Evolutionary conservation across 371 early-diverging fungal genomes (phyloP).

Genomic region (Mortierella sp.): DNA sequence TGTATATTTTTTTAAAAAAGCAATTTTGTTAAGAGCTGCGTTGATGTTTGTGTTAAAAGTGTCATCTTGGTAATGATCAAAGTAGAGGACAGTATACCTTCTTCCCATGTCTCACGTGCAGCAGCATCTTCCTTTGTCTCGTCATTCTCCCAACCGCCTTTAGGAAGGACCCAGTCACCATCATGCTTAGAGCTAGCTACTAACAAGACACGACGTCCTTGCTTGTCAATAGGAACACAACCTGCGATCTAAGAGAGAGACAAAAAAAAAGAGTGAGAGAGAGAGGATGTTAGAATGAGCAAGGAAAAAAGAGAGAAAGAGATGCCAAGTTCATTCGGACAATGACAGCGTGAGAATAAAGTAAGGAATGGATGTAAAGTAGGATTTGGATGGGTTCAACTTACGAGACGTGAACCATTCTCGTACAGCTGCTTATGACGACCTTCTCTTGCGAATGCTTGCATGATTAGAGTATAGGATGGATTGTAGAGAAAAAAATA

Average conservation of each 20-base stretch:
- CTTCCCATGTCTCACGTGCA: slow-evolving; percentile 73
- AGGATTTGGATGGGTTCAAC: slow-evolving; percentile 1
- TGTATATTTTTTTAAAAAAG: too few relatives aligned
- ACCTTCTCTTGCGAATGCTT: slow-evolving; percentile 41
- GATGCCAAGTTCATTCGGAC: not conserved
- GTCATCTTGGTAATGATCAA: not conserved
- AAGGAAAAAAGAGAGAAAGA: not conserved
- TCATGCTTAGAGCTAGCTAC: slow-evolving; percentile 68
- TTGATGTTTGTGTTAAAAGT: not conserved
- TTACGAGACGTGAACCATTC: slow-evolving; percentile 47
- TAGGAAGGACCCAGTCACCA: slow-evolving; percentile 73
- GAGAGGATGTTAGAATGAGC: too few relatives aligned
- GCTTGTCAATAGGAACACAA: slow-evolving; percentile 67
- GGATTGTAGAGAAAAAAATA: not conserved
- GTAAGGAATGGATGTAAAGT: not conserved
- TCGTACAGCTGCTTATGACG: slow-evolving; percentile 50
- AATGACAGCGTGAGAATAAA: not conserved
- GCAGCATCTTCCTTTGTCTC: slow-evolving; percentile 72
- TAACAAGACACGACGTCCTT: slow-evolving; percentile 64
- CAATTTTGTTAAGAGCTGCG: too few relatives aligned
- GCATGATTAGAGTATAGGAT: not conserved
- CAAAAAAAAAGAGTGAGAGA: not conserved
- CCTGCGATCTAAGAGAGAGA: slow-evolving; percentile 64
- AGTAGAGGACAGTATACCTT: slow-evolving; percentile 57
- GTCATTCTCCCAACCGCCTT: slow-evolving; percentile 78